A percentile compares a stretch with the other conserved stretches of the same genome.
Evolutionary conservation across 805 yeast genomes (phyloP).

Genomic region (Candida maesae): DNA sequence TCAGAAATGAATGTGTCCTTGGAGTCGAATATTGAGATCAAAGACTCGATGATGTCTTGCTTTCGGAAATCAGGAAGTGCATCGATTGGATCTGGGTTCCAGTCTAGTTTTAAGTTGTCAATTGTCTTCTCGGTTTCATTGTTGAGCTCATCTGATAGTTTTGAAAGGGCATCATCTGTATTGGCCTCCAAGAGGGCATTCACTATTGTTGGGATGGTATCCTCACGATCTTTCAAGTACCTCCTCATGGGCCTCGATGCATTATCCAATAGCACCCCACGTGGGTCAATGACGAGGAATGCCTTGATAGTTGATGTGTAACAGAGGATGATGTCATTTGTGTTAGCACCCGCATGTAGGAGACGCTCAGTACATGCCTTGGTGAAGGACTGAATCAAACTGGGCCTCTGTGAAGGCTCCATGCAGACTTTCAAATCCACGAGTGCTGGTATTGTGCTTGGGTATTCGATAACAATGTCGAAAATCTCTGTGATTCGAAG

Average conservation of each 20-base stretch:
- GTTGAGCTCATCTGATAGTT: constrained; percentile 50
- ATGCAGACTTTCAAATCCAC: constrained; percentile 55
- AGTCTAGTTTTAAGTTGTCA: constrained; percentile 35
- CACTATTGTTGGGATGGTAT: constrained; percentile 67
- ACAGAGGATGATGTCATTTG: constrained; percentile 62
- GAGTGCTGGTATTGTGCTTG: constrained; percentile 49
- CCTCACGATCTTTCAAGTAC: constrained; percentile 68
- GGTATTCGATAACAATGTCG: constrained; percentile 52
- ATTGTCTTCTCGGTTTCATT: constrained; percentile 20
- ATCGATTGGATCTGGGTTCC: constrained; percentile 88
- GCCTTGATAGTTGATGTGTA: constrained; percentile 71
- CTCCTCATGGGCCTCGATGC: constrained; percentile 73
- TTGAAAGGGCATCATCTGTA: constrained; percentile 36
- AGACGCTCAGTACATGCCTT: constrained; percentile 41
- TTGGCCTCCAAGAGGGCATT: constrained; percentile 55
- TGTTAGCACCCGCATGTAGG: constrained; percentile 78
- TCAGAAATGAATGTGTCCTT: constrained; percentile 64
- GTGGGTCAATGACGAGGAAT: constrained; percentile 75
- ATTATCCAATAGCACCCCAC: constrained; percentile 76
- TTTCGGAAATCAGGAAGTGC: constrained; percentile 82
- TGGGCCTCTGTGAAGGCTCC: constrained; percentile 45
- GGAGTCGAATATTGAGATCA: constrained; percentile 68
- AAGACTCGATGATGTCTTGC: constrained; percentile 66
- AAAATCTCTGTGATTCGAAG: constrained; percentile 57
- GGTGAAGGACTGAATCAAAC: constrained; percentile 49